Evolutionary conservation across 352 stramenopile genomes (phyloP), one percentile per base, ranked within the genome.

Genomic region (Globisporangium nodosum): DNA sequence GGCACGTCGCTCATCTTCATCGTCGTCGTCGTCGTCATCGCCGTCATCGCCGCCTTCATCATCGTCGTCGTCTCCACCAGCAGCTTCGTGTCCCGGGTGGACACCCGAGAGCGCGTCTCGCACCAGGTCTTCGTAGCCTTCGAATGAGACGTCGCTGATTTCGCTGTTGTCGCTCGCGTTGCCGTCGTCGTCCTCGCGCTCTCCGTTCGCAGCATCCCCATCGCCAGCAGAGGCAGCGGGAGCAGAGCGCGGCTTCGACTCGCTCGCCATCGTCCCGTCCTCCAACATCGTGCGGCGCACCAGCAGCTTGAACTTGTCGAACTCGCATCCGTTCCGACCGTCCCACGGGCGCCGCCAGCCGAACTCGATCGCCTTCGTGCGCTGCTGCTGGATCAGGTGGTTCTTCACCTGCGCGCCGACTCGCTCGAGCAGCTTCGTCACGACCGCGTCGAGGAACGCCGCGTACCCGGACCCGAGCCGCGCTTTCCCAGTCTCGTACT

Each of bases 131-230:
- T 78, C 65, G 46, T 88, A 88, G 11, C 74, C 80, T 31, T 87
- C 77, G 50, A 88, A 88, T 1, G 66, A 83, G 2, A 90, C 74
- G 12, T 92, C 82, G 45, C 82, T 92, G 65, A 92, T 71, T 52
- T 85, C 77, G 56, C 82, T 92, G 63, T 90, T 92, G 63, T 87
- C 68, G 42, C 66, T 66, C 18, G 64, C 47, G 11, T 61, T 63
- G 13, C 51, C 58, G 3, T 64, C 58, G 2, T 68, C 61, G 0
- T 49, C 56, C 0, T 59, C 69, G 3, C 24, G 27, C 18, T 27
- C 43, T 0, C 59, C 69, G 6, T 52, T 15, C 4, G 35, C 35
- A 40, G 35, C 55, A 21, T 40, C 50, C 15, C 18, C 55, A 21
- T 40, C 50, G 16, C 21, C 42, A 33, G 9, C 27, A 56, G 16